Conservation (phyloP, 768 basidiomycete species). For the Tricholoma terreum region DNA sequence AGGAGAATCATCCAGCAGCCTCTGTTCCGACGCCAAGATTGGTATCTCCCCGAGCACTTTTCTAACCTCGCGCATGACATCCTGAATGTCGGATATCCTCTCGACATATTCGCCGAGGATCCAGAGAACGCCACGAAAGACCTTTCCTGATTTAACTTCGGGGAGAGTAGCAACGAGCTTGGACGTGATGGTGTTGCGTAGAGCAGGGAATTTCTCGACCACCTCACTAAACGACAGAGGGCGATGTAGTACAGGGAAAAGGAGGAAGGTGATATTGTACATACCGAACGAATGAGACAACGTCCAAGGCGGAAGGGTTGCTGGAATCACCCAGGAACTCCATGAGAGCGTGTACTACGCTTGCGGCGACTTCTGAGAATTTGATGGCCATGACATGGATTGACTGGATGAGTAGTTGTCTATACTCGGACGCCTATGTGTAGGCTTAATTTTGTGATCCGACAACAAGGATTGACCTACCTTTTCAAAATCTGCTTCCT, state of each 20-base stretch:
- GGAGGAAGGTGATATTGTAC: neutral
- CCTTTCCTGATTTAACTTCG: constrained; percentile 94
- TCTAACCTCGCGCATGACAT: constrained; percentile 73
- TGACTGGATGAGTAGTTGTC: constrained; percentile 93
- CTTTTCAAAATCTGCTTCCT: constrained; percentile 92
- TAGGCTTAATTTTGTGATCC: neutral
- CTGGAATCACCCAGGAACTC: constrained; percentile 93
- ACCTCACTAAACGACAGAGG: constrained; percentile 61
- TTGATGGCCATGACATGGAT: constrained; percentile 96
- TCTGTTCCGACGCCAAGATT: constrained; percentile 88
- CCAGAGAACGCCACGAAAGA: constrained; percentile 95
- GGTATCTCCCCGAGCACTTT: constrained; percentile 95
- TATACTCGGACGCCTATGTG: constrained; percentile 84
- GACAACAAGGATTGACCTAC: constrained; percentile 32
- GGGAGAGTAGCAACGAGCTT: constrained; percentile 78
- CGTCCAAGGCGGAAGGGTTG: constrained; percentile 93
- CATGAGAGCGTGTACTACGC: constrained; percentile 90
- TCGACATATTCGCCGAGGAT: constrained; percentile 96
- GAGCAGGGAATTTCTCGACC: constrained; percentile 92
- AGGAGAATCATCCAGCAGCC: constrained; percentile 71
- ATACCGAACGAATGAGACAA: constrained; percentile 67
- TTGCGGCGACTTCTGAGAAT: constrained; percentile 95
- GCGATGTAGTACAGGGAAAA: neutral
- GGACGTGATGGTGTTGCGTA: constrained; percentile 78
- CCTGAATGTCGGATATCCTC: constrained; percentile 60